A percentile compares a stretch with the other conserved stretches of the same genome.
Evolutionary conservation across 1,284 basidiomycete species (phyloP).

Genomic region (Prillingera fragicola): DNA sequence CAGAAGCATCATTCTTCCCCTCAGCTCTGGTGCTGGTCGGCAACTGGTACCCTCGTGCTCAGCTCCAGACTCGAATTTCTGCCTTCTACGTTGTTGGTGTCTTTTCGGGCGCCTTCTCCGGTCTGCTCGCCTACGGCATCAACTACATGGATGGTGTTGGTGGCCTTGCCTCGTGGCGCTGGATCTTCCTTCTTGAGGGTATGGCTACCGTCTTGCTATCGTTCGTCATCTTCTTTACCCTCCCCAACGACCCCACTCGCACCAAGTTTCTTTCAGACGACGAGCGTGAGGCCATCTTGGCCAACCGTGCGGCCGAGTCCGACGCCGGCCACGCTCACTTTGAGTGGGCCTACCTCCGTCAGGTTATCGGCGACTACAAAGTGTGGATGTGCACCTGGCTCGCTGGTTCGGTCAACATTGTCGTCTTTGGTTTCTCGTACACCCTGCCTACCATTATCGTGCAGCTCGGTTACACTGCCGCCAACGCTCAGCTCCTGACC

Average conservation of each 20-base stretch:
- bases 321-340: slow-evolving; percentile 14
- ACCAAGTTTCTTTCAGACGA: slow-evolving; percentile 16
- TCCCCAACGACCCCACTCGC: slow-evolving; percentile 18
- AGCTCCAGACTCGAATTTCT: slow-evolving; percentile 52
- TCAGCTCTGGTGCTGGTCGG: slow-evolving; percentile 15
- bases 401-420: slow-evolving; percentile 13
- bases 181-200: slow-evolving; percentile 32
- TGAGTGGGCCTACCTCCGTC: slow-evolving; percentile 11
- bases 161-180: slow-evolving; percentile 51
- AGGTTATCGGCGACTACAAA: slow-evolving; percentile 16
- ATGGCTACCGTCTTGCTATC: slow-evolving; percentile 19
- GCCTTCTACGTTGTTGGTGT: slow-evolving; percentile 53
- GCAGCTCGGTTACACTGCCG: slow-evolving; percentile 25
- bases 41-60: slow-evolving; percentile 54
- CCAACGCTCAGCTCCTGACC: slow-evolving; percentile 25
- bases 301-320: slow-evolving; percentile 7
- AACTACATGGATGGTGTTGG: slow-evolving; percentile 31
- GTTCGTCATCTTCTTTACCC: slow-evolving; percentile 13
- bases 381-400: slow-evolving; percentile 17
- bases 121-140: slow-evolving; percentile 37
- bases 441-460: slow-evolving; percentile 22
- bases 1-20: slow-evolving; percentile 31
- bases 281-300: slow-evolving; percentile 15
- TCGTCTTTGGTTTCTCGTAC: slow-evolving; percentile 20
- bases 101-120: slow-evolving; percentile 30